These are phyloP conservation scores for Dichotomopilus funicola DNA, from an alignment of 2,329 filamentous ascomycete species.

Conservation along the genomic window DNA sequence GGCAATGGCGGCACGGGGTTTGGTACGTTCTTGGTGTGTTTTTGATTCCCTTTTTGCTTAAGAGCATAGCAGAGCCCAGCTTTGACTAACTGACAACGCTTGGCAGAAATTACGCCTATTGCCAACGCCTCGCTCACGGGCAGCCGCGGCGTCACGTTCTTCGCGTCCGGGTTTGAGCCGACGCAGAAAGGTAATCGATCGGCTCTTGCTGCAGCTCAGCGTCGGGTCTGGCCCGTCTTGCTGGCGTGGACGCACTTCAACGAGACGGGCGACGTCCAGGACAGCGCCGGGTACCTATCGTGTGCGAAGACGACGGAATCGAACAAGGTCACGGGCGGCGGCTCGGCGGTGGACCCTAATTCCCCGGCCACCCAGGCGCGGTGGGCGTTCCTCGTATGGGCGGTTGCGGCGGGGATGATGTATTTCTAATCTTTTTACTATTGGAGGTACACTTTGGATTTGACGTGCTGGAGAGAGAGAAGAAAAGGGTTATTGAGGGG, in stretches of 20 bases:
- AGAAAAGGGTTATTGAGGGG: no score
- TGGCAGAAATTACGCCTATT: conserved; percentile 3
- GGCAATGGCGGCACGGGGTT: background rate
- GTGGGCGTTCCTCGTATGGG: background rate
- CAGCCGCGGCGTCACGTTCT: conserved; percentile 3
- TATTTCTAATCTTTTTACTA: background rate
- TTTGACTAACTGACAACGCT: background rate
- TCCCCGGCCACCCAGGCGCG: background rate
- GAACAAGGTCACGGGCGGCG: background rate
- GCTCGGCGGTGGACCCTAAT: background rate
- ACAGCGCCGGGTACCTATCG: conserved; percentile 13
- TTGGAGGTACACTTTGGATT: no score
- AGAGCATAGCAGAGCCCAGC: background rate
- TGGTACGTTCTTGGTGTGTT: conserved; percentile 5
- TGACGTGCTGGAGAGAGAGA: no score
- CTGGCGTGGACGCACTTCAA: conserved; percentile 19
- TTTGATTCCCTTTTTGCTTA: background rate
- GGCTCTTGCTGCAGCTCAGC: conserved; percentile 5
- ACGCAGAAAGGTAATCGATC: conserved; percentile 4
- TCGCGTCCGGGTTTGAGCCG: conserved; percentile 9
- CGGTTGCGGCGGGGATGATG: background rate
- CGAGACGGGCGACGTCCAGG: conserved; percentile 9
- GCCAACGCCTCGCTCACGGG: background rate
- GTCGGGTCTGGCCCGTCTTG: conserved; percentile 17
- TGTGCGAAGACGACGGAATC: conserved; percentile 8